These are phyloP conservation scores for Coniella vitis DNA, from an alignment of 2,329 filamentous ascomycete genomes.

Conservation along the genomic window DNA sequence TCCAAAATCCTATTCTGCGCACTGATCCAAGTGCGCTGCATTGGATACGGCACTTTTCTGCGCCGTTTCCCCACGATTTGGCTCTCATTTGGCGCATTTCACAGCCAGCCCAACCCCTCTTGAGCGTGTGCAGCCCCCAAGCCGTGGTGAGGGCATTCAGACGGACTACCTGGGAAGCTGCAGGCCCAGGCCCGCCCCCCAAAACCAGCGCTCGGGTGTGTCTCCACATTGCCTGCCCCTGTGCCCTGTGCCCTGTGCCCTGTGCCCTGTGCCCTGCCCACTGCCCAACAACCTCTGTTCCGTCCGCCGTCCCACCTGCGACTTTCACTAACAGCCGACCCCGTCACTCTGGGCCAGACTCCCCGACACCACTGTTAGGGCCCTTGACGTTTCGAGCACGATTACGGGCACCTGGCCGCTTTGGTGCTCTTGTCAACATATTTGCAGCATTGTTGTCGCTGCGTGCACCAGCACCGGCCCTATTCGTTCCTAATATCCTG, in stretches of 20 bases:
- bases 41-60: slow-evolving; percentile 22
- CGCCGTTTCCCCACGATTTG: slow-evolving; percentile 18
- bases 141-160: slow-evolving; percentile 21
- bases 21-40: slow-evolving; percentile 25
- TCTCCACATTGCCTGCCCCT: slow-evolving; percentile 14
- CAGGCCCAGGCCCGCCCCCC: slow-evolving; percentile 7
- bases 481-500: too few relatives aligned
- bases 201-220: too few relatives aligned
- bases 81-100: slow-evolving; percentile 18
- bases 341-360: not conserved
- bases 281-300: not conserved
- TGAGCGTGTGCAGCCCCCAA: slow-evolving; percentile 3
- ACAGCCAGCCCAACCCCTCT: slow-evolving; percentile 3
- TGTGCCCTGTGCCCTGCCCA: not conserved
- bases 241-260: too few relatives aligned
- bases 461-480: too few relatives aligned
- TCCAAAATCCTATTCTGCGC: slow-evolving; percentile 30
- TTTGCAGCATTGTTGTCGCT: too few relatives aligned
- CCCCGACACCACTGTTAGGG: slow-evolving; percentile 9
- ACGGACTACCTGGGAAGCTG: not conserved
- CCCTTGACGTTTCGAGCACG: not conserved
- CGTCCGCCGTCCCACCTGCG: not conserved
- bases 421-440: too few relatives aligned
- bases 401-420: too few relatives aligned
- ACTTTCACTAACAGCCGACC: slow-evolving; percentile 8